A percentile compares a stretch with the other conserved stretches of the same genome.
These are phyloP conservation scores for Rutidosis leptorrhynchoides DNA, from an alignment of 129 eudicot genomes.

Conservation along the genomic window DNA sequence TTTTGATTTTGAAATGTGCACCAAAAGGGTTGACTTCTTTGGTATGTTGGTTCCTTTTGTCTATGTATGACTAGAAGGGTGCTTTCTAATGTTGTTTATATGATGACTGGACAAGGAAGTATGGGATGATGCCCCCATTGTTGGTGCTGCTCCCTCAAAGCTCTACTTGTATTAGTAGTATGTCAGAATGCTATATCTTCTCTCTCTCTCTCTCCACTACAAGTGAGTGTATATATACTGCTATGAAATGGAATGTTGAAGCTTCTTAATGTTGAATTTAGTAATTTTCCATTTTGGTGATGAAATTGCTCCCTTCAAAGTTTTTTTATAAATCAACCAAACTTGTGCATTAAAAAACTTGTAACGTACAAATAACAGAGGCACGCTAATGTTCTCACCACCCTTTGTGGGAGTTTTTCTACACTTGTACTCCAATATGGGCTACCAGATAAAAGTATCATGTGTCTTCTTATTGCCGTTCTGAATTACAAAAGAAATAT, in stretches of 20 bases:
- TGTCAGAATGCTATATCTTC: slow-evolving; percentile 27
- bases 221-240: slow-evolving; percentile 46
- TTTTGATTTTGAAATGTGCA: slow-evolving; percentile 23
- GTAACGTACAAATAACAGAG: no score
- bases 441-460: background rate
- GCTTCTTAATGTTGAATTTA: slow-evolving; percentile 36
- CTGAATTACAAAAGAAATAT: background rate
- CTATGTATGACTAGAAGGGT: slow-evolving; percentile 16
- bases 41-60: slow-evolving; percentile 36
- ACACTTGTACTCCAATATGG: background rate
- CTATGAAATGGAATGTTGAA: slow-evolving; percentile 38
- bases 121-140: slow-evolving; percentile 25
- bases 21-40: slow-evolving; percentile 36
- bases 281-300: slow-evolving; percentile 5
- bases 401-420: background rate
- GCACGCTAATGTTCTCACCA: no score
- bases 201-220: slow-evolving; percentile 22
- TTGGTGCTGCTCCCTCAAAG: slow-evolving; percentile 24
- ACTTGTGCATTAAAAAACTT: no score
- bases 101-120: slow-evolving; percentile 24
- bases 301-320: no score
- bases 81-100: slow-evolving; percentile 28
- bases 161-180: slow-evolving; percentile 32
- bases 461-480: background rate
- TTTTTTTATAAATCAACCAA: no score